A percentile compares a stretch with the other conserved stretches of the same genome.
Conservation (phyloP, 768 basidiomycete genomes). For the Hirschioporus abietinus region DNA sequence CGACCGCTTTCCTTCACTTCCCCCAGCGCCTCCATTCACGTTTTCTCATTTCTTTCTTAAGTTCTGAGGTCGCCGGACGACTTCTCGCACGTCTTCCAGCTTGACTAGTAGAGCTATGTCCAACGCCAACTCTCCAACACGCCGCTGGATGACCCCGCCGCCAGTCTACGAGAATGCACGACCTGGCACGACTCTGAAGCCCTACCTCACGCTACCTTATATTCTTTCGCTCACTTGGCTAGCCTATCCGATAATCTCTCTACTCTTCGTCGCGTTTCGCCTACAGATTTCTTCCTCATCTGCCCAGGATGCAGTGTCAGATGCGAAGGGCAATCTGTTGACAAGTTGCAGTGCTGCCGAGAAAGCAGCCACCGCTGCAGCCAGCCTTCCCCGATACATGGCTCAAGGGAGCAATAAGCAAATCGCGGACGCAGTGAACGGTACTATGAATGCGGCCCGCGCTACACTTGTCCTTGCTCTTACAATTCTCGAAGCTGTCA, state of each 20-base stretch:
- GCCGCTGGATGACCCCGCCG: slow-evolving; percentile 35
- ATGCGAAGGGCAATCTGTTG: slow-evolving; percentile 71
- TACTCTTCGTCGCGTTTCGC: slow-evolving; percentile 83
- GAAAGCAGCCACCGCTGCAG: slow-evolving; percentile 71
- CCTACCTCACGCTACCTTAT: slow-evolving; percentile 80
- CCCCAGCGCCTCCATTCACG: background rate
- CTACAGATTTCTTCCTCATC: slow-evolving; percentile 68
- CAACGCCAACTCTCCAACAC: background rate
- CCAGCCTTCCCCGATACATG: slow-evolving; percentile 86
- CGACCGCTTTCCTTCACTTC: background rate
- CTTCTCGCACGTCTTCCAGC: slow-evolving; percentile 1
- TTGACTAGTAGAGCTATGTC: slow-evolving; percentile 4
- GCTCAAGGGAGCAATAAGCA: slow-evolving; percentile 80
- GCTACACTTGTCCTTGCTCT: slow-evolving; percentile 66
- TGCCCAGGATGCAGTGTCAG: slow-evolving; percentile 59
- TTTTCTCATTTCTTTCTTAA: background rate
- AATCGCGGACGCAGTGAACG: slow-evolving; percentile 74
- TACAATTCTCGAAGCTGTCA: slow-evolving; percentile 80
- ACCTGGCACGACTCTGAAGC: slow-evolving; percentile 44
- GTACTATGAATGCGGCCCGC: slow-evolving; percentile 69
- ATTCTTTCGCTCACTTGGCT: slow-evolving; percentile 87
- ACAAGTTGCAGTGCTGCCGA: slow-evolving; percentile 85
- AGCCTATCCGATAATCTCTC: slow-evolving; percentile 84
- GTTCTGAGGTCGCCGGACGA: slow-evolving; percentile 4
- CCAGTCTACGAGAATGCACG: slow-evolving; percentile 48